A percentile compares a stretch with the other conserved stretches of the same genome.
These are phyloP conservation scores for Camillea tinctor DNA, from an alignment of 2,329 filamentous ascomycete genomes.

Conservation along the genomic window DNA sequence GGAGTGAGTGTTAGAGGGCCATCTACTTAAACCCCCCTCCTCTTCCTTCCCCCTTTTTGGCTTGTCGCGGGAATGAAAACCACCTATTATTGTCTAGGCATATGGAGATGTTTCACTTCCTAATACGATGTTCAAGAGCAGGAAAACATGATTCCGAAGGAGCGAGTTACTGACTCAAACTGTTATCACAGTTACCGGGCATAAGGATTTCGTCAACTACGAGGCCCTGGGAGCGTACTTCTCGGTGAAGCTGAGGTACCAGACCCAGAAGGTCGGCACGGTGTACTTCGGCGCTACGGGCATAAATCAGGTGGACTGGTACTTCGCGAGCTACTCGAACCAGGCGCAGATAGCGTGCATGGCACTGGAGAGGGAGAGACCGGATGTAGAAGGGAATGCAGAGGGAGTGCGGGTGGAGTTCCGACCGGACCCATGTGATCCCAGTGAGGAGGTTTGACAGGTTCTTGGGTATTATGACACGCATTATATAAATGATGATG, in stretches of 20 bases:
- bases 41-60: too few species aligned
- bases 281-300: not conserved
- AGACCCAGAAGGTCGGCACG: conserved; percentile 1
- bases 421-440: not conserved
- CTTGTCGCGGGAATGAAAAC: too few species aligned
- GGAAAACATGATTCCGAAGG: too few species aligned
- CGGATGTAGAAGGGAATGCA: not conserved
- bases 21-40: too few species aligned
- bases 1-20: too few species aligned
- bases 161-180: too few species aligned
- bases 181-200: not conserved
- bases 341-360: not conserved
- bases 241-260: not conserved
- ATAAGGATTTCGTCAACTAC: not conserved
- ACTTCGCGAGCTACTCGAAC: not conserved
- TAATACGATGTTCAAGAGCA: too few species aligned
- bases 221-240: not conserved
- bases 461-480: too few species aligned
- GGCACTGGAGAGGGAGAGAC: not conserved
- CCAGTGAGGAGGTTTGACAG: not conserved
- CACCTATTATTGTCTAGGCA: too few species aligned
- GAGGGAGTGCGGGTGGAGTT: not conserved
- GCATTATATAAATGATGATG: too few species aligned
- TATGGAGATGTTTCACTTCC: too few species aligned
- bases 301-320: not conserved